Percentiles rank a stretch among this genome's conserved stretches.
phyloP scores from a whole-genome alignment of 768 basidiomycete genomes.

The Phaffia australis region DNA sequence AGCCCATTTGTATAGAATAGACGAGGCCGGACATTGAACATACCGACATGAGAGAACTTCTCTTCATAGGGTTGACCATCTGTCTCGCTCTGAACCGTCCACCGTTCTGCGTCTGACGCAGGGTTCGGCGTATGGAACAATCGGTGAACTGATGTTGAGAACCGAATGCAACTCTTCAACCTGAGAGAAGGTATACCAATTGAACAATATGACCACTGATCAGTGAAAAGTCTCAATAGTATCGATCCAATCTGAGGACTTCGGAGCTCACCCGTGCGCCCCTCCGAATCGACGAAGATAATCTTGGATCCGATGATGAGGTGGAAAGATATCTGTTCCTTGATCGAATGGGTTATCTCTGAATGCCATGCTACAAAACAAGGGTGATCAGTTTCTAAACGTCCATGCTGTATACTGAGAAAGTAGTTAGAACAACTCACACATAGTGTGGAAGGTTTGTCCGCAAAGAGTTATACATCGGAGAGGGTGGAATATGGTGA shows the following conservation, averaged over 20 bases:
- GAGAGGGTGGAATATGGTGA: background rate
- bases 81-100: conserved; percentile 16
- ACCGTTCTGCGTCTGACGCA: conserved; percentile 2
- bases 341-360: background rate
- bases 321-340: conserved; percentile 7
- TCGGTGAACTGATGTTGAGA: conserved; percentile 6
- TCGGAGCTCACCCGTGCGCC: background rate
- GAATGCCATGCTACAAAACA: conserved; percentile 14
- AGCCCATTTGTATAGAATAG: no score
- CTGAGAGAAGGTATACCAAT: background rate
- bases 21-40: background rate
- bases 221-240: background rate
- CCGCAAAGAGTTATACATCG: conserved; percentile 7
- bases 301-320: conserved; percentile 4
- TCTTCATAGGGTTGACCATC: background rate
- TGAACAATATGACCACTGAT: background rate
- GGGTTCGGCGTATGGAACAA: conserved; percentile 8
- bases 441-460: conserved; percentile 17
- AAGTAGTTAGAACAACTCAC: background rate
- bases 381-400: background rate
- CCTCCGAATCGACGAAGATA: conserved; percentile 8
- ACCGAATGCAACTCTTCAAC: conserved; percentile 3
- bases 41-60: conserved; percentile 13
- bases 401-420: background rate
- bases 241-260: background rate